These are phyloP conservation scores for Hyaloscypha hepaticicola DNA, from an alignment of 495 filamentous ascomycete genomes.

Conservation along the genomic window DNA sequence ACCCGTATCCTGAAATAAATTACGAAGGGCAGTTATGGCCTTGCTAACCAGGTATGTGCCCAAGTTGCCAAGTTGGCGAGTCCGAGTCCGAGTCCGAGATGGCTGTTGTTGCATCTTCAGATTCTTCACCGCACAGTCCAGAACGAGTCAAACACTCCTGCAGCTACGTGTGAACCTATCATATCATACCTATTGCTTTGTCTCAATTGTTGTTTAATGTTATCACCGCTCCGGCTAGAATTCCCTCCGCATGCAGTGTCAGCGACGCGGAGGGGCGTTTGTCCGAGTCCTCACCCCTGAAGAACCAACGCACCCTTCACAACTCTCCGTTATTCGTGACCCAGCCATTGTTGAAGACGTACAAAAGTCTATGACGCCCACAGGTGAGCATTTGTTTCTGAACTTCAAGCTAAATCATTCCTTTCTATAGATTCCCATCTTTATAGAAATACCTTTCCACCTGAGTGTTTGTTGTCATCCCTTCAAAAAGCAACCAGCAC, in stretches of 20 bases:
- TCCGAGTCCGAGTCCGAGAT: too few species aligned
- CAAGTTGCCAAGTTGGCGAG: too few species aligned
- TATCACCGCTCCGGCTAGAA: not conserved
- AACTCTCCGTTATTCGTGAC: not conserved
- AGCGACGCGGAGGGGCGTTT: not conserved
- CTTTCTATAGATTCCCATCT: not conserved
- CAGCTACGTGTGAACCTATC: too few species aligned
- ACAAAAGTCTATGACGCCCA: conserved; percentile 16
- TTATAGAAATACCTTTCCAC: too few species aligned
- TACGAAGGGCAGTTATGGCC: too few species aligned
- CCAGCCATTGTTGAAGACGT: not conserved
- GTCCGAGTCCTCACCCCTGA: not conserved
- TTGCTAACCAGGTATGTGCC: too few species aligned
- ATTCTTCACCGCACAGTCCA: too few species aligned
- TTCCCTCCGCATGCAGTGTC: not conserved
- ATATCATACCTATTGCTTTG: too few species aligned
- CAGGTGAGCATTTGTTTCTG: not conserved
- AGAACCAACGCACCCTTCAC: not conserved
- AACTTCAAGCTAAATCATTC: not conserved
- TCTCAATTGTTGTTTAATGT: not conserved
- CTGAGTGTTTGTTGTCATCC: not conserved
- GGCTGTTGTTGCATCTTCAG: too few species aligned
- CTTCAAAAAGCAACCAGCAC: not conserved
- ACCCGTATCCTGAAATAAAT: not conserved
- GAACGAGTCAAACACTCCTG: too few species aligned